Base-by-base conservation (phyloP, 148 eudicot species). In the Arctostaphylos glauca region DNA sequence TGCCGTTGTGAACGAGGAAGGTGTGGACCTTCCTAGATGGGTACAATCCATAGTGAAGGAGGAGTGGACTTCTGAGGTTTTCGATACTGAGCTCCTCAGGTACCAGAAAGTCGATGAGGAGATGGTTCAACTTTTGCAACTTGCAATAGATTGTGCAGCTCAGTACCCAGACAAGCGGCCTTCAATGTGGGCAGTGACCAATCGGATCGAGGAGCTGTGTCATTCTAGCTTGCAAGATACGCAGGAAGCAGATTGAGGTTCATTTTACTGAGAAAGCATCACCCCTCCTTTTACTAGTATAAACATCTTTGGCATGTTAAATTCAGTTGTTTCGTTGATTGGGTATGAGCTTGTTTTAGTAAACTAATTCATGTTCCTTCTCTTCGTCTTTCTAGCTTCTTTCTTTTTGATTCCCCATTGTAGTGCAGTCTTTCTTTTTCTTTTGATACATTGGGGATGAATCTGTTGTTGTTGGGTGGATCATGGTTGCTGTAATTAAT, bases 41-140 rank as follows among this genome's bases (percentile, higher is more conserved):
- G 98, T 95, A 21, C 97, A 95, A 81, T 93, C 94, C 5, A 90
- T 91, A n/a, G 94, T 90, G 19, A 88, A 91, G 2, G 94, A 91
- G 75, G 94, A 91, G 73, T 95, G 98, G 98, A 92, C 98, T 0
- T 94, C 97, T 0, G 98, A 95, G 87, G 98, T 95, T 7, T 95
- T 95, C 18, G 98, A 95, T 49, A 93, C 92, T 16, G 98, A 95
- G 89, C 89, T 95, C 3, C 92, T 93, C 93, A 85, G 98, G 85
- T 95, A 92, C 50, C 89, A 93, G 19, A 91, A 91, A 80, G 90
- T 95, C 0, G 94, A 91, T 76, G 94, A 91, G 59, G 92, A 90
- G 86, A 91, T 91, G 94, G 92, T 91, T 16, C 91, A 90, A 71
- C 80, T 91, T 13, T 78, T 91, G 66, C 92, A 90, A 81, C 88